phyloP scores from a whole-genome alignment of 768 basidiomycete species.

The Symmetrospora coprosmae region DNA sequence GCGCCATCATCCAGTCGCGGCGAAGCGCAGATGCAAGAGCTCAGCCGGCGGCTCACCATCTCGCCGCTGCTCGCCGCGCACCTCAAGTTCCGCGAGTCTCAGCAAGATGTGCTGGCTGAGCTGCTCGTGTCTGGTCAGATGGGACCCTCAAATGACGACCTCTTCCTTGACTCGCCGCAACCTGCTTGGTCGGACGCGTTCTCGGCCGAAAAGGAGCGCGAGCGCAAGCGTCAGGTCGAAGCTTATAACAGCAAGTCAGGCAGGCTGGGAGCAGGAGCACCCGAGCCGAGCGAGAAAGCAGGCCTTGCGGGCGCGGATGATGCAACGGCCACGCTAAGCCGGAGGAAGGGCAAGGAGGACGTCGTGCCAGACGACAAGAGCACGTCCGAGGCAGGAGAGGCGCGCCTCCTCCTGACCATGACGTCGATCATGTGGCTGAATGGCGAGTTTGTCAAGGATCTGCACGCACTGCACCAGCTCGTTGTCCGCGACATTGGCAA shows the following conservation, averaged over 20 bases:
- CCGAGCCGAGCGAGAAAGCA: slow-evolving; percentile 17
- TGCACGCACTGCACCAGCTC: slow-evolving; percentile 29
- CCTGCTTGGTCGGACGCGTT: slow-evolving; percentile 27
- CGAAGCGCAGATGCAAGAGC: too few relatives aligned
- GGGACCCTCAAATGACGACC: slow-evolving; percentile 10
- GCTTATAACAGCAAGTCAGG: slow-evolving; percentile 4
- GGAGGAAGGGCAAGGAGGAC: slow-evolving; percentile 18
- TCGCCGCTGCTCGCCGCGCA: too few relatives aligned
- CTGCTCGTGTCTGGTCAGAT: slow-evolving; percentile 27
- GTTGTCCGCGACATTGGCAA: slow-evolving; percentile 23
- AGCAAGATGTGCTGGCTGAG: slow-evolving; percentile 30
- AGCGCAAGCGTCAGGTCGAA: slow-evolving; percentile 4
- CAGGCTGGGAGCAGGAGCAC: slow-evolving; percentile 17
- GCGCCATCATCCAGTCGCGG: too few relatives aligned
- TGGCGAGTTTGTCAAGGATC: slow-evolving; percentile 28
- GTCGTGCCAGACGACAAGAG: not conserved
- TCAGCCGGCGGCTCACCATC: too few relatives aligned
- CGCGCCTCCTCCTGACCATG: slow-evolving; percentile 12
- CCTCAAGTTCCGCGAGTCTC: slow-evolving; percentile 27
- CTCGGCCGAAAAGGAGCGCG: slow-evolving; percentile 23
- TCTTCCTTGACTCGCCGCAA: slow-evolving; percentile 27
- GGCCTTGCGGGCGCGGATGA: too few relatives aligned
- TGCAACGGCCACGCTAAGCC: not conserved
- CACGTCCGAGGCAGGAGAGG: slow-evolving; percentile 9
- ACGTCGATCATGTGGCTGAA: slow-evolving; percentile 20